Base-by-base conservation (phyloP, 164 flowering plant genomes). In the Vitis labrusca region DNA sequence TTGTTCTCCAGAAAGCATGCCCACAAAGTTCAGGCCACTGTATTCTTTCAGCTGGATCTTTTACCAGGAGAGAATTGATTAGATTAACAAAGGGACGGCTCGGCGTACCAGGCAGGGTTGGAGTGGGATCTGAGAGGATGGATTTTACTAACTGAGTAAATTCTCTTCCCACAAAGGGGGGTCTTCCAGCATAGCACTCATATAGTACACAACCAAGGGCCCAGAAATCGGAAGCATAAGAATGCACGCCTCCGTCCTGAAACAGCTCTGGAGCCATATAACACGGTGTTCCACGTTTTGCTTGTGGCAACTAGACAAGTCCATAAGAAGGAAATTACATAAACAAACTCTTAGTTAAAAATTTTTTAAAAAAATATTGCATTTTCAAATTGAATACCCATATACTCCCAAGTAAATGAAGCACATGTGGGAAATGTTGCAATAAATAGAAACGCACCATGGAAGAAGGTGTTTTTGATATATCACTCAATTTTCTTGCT, bases 181-280 rank as follows among this genome's bases (percentile, higher is more conserved):
- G 99, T 73, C 80, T 85, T 50, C 99, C 99, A 13, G 90, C 71
- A 70, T 92, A 96, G 78, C 98, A 92, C 74, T 96, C 99, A 76
- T 86, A 96, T 49, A 96, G 74, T 10, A 93, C 99, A 80, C 99
- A 96, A 71, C 99, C 98, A 76, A 96, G 92, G 50, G 97, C 97
- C 98, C 98, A 96, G 37, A 93, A 79, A 83, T 96, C 99, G 66
- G 99, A 96, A 65, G 98, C 97, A 85, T 80, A 93, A 50, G 99
- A 96, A 83, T 96, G 99, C 51, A 96, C 93, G 15, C 97, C 98
- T 74, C 90, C 98, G 62, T 96, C 98, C 70, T 89, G 93, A 74
- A 93, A 96, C 59, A 96, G 82, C 83, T 93, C 99, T 54, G 99
- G 98, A 73, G 99, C 98, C 99, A 96, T 93, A 71, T 96, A 96